phyloP scores from a whole-genome alignment of 768 basidiomycete species.

The Lentinus tigrinus region DNA sequence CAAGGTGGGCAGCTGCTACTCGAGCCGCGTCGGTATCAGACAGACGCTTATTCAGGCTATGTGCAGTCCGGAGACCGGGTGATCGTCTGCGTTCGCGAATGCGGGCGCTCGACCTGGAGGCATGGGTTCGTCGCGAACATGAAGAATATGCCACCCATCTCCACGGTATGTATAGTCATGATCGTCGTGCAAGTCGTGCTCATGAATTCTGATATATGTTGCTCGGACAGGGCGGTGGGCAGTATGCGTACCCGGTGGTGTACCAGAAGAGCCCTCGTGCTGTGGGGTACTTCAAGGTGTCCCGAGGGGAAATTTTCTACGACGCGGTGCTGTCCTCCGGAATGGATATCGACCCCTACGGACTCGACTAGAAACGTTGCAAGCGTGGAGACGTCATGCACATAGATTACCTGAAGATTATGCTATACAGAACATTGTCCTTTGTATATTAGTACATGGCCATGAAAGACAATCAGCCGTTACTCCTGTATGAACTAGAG shows the following conservation, averaged over 20 bases:
- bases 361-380: too few species aligned
- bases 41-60: too few species aligned
- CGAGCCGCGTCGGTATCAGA: background rate
- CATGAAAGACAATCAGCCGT: too few species aligned
- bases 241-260: background rate
- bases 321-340: background rate
- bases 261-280: background rate
- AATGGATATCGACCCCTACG: background rate
- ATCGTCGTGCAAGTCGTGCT: too few species aligned
- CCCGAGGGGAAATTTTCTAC: background rate
- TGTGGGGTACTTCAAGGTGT: background rate
- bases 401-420: too few species aligned
- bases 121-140: background rate
- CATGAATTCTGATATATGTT: background rate
- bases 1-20: background rate
- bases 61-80: background rate
- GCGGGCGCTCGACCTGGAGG: background rate
- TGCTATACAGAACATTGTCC: too few species aligned
- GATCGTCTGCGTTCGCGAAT: background rate
- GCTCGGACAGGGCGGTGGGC: background rate
- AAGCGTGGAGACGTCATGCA: too few species aligned
- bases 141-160: background rate
- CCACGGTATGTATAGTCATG: background rate
- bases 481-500: slow-evolving; percentile 10
- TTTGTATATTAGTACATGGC: too few species aligned